Percentiles rank a stretch among this genome's conserved stretches.
Evolutionary conservation across 2,329 filamentous ascomycete species (phyloP).

Genomic region (Fragosphaeria purpurea): DNA sequence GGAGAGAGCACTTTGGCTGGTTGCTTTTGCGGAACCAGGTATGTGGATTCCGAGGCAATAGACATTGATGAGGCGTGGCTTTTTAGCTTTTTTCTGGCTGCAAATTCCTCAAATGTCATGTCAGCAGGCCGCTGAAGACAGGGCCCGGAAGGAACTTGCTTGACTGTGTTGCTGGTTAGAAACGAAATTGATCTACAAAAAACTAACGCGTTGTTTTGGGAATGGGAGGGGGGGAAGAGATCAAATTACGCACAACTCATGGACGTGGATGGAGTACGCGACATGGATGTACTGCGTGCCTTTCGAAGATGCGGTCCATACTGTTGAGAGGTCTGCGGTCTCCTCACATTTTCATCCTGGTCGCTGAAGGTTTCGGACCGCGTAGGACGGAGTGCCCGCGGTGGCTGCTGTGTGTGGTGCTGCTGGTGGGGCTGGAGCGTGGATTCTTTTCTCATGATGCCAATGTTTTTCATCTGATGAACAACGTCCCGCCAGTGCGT

Average conservation of each 20-base stretch:
- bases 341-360: neutral
- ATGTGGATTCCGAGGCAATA: constrained; percentile 3
- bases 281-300: constrained; percentile 10
- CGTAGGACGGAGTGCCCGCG: constrained; percentile 7
- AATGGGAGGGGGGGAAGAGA: no score
- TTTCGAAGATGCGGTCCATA: constrained; percentile 4
- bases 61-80: constrained; percentile 6
- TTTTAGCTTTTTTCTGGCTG: constrained; percentile 4
- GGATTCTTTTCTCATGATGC: constrained; percentile 18
- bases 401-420: neutral
- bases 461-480: constrained; percentile 44
- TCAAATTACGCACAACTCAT: neutral
- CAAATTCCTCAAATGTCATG: constrained; percentile 8
- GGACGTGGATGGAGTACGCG: neutral
- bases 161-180: neutral
- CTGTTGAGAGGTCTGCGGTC: neutral
- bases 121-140: constrained; percentile 1
- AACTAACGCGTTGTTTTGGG: no score
- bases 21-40: constrained; percentile 3
- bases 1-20: constrained; percentile 5
- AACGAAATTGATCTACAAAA: neutral
- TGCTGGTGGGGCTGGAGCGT: neutral
- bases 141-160: neutral
- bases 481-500: constrained; percentile 56
- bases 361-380: constrained; percentile 11